Evolutionary conservation across 306 rosid species (phyloP).

Genomic region (Spatholobus suberectus): DNA sequence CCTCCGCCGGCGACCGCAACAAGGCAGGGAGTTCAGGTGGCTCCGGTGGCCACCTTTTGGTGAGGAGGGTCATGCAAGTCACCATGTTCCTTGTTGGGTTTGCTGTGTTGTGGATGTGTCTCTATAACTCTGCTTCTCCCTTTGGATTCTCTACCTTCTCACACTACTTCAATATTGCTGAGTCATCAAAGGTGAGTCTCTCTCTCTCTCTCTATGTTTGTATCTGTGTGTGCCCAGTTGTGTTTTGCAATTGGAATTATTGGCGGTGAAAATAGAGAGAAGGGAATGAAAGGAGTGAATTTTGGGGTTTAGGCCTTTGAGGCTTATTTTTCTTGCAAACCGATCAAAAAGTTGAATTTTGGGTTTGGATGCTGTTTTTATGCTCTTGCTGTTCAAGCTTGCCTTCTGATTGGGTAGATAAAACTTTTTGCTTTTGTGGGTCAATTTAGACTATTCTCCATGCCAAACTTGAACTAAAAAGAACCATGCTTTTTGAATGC

Average conservation of each 20-base stretch:
- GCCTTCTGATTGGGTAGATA: not conserved
- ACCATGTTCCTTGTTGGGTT: conserved; percentile 43
- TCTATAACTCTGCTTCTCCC: conserved; percentile 44
- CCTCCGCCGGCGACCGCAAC: not conserved
- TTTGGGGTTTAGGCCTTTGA: not conserved
- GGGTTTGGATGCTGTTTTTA: not conserved
- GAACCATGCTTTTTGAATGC: too few relatives aligned
- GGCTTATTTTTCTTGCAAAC: not conserved
- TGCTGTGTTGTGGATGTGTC: conserved; percentile 40
- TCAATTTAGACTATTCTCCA: not conserved
- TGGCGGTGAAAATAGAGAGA: not conserved
- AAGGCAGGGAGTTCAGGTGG: conserved; percentile 33
- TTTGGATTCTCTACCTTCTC: conserved; percentile 47
- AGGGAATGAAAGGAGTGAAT: not conserved
- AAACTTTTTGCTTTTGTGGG: not conserved
- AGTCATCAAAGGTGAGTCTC: conserved; percentile 32
- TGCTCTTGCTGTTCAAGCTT: not conserved
- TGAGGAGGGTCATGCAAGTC: conserved; percentile 22
- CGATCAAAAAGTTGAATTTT: not conserved
- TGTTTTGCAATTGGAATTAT: conserved; percentile 5
- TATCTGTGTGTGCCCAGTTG: not conserved
- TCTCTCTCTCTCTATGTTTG: not conserved
- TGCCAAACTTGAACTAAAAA: not conserved
- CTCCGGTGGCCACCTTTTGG: conserved; percentile 15
- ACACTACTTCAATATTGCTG: conserved; percentile 29